phyloP scores from a whole-genome alignment of 371 early-diverging fungal genomes.

The Catenaria anguillulae region DNA sequence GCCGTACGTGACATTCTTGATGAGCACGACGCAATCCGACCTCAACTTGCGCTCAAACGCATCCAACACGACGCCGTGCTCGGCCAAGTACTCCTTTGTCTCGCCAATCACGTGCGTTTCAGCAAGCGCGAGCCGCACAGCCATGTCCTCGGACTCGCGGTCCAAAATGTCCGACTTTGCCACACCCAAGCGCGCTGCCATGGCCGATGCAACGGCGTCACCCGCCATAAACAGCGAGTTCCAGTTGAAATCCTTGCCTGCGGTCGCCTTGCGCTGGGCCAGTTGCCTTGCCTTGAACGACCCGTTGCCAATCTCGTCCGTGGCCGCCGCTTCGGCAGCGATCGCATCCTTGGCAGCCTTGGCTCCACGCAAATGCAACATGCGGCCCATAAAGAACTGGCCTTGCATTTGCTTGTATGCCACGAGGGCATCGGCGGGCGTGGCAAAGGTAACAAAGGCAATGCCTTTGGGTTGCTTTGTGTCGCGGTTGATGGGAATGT shows the following conservation, averaged over 20 bases:
- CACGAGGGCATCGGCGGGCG: slow-evolving; percentile 85
- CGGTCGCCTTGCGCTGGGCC: slow-evolving; percentile 52
- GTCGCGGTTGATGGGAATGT: slow-evolving; percentile 80
- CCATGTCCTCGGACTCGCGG: slow-evolving; percentile 69
- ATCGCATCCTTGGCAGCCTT: slow-evolving; percentile 64
- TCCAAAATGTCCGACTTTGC: slow-evolving; percentile 76
- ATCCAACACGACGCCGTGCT: slow-evolving; percentile 62
- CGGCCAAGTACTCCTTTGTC: slow-evolving; percentile 64
- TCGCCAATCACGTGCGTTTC: slow-evolving; percentile 90
- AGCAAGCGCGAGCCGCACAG: slow-evolving; percentile 84
- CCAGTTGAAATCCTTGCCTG: slow-evolving; percentile 81
- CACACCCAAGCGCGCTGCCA: slow-evolving; percentile 75
- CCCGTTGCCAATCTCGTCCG: slow-evolving; percentile 16
- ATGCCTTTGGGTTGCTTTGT: slow-evolving; percentile 87
- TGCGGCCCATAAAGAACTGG: slow-evolving; percentile 76
- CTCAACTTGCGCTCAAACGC: slow-evolving; percentile 58
- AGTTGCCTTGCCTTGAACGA: slow-evolving; percentile 67
- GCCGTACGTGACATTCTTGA: slow-evolving; percentile 81
- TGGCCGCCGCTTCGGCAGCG: slow-evolving; percentile 35
- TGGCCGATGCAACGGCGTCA: slow-evolving; percentile 85
- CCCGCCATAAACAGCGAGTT: slow-evolving; percentile 86
- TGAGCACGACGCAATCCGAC: slow-evolving; percentile 76
- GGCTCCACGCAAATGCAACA: slow-evolving; percentile 70
- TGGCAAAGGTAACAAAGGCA: slow-evolving; percentile 68
- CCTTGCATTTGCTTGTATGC: slow-evolving; percentile 67